These are phyloP conservation scores for Aristolochia fimbriata DNA, from an alignment of 164 flowering plant genomes.

Conservation along the genomic window DNA sequence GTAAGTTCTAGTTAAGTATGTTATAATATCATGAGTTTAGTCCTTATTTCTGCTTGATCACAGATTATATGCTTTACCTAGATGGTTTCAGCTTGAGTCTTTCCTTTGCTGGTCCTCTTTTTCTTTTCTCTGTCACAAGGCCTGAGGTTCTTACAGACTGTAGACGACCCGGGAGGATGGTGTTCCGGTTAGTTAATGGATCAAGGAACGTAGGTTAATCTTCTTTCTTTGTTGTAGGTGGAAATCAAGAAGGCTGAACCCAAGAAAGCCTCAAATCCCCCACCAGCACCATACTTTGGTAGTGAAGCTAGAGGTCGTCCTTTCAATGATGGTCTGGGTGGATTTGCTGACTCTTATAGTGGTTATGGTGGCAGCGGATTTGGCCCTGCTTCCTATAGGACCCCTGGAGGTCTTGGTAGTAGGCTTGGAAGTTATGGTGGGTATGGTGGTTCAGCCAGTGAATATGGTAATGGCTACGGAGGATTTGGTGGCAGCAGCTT, in stretches of 20 bases:
- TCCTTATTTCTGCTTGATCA: too few relatives aligned
- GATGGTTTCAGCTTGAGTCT: too few relatives aligned
- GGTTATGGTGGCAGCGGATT: constrained; percentile 44
- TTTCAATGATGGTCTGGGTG: constrained; percentile 50
- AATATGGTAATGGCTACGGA: constrained; percentile 40
- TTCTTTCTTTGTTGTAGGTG: constrained; percentile 91
- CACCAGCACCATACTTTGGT: constrained; percentile 51
- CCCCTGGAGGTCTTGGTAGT: constrained; percentile 40
- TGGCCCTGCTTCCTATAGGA: constrained; percentile 74
- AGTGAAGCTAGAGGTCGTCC: constrained; percentile 74
- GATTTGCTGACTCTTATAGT: constrained; percentile 48
- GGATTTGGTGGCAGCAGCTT: constrained; percentile 29
- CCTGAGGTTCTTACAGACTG: too few relatives aligned
- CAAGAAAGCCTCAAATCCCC: constrained; percentile 86
- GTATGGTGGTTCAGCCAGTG: constrained; percentile 35
- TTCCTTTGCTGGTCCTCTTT: too few relatives aligned
- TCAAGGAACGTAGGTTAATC: constrained; percentile 56
- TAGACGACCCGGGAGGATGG: too few relatives aligned
- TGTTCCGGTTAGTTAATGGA: too few relatives aligned
- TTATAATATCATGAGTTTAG: constrained; percentile 2
- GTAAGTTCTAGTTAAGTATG: constrained; percentile 37
- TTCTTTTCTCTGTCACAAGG: too few relatives aligned
- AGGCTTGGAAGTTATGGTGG: constrained; percentile 60
- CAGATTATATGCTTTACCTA: too few relatives aligned
- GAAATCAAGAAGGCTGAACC: constrained; percentile 99